A percentile compares a stretch with the other conserved stretches of the same genome.
phyloP scores from a whole-genome alignment of 1,139 yeast species.

The Suhomyces coccinellae region DNA sequence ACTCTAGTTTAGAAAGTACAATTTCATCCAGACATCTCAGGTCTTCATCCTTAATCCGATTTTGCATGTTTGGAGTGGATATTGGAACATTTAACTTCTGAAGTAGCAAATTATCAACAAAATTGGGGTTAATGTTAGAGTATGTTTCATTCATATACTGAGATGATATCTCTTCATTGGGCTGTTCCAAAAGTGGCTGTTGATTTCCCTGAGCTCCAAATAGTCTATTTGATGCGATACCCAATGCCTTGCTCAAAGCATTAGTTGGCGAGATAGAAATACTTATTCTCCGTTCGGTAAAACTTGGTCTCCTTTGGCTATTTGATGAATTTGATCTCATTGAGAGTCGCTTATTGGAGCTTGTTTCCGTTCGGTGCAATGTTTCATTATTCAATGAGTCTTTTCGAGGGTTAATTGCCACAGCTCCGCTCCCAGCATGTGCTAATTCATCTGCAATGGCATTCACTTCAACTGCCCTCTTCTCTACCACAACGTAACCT shows the following conservation, averaged over 20 bases:
- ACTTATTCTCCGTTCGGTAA: constrained; percentile 60
- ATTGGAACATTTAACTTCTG: constrained; percentile 38
- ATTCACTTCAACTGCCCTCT: constrained; percentile 91
- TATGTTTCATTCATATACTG: constrained; percentile 12
- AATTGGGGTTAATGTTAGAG: constrained; percentile 34
- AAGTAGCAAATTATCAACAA: constrained; percentile 36
- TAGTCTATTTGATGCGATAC: constrained; percentile 82
- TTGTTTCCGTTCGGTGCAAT: not conserved
- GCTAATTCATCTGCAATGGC: constrained; percentile 92
- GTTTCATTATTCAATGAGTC: constrained; percentile 21
- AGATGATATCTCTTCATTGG: constrained; percentile 18
- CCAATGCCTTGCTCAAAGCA: constrained; percentile 85
- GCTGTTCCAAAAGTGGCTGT: constrained; percentile 11
- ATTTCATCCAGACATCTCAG: constrained; percentile 32
- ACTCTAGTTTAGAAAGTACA: constrained; percentile 58
- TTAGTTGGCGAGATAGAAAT: constrained; percentile 82
- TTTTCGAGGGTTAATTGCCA: constrained; percentile 36
- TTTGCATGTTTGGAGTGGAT: constrained; percentile 9
- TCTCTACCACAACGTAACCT: constrained; percentile 93
- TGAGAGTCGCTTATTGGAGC: constrained; percentile 28
- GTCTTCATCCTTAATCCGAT: not conserved
- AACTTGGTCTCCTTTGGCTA: constrained; percentile 48
- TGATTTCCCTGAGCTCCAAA: constrained; percentile 51
- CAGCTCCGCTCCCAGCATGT: constrained; percentile 60
- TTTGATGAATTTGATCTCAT: constrained; percentile 33